These are phyloP conservation scores for Solanum sejunctum DNA, from an alignment of 257 asterid genomes.

Conservation along the genomic window DNA sequence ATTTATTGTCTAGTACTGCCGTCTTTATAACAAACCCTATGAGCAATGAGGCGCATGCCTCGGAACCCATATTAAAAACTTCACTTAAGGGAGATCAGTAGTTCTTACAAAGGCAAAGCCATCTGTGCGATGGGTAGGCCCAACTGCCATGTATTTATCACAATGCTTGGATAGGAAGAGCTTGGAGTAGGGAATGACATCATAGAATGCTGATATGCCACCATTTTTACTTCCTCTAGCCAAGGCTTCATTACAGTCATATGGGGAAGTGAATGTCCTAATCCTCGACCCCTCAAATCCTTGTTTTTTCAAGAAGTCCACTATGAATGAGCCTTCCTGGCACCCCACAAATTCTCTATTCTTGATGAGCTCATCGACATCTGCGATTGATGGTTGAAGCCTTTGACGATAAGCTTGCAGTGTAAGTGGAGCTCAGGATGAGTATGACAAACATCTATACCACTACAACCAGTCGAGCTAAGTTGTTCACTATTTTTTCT, in stretches of 20 bases:
- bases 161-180: neutral
- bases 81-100: neutral
- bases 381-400: neutral
- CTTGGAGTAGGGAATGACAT: conserved; percentile 1
- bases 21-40: neutral
- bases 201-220: conserved; percentile 1
- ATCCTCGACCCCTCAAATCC: neutral
- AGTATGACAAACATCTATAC: neutral
- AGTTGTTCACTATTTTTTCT: neutral
- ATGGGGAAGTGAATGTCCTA: neutral
- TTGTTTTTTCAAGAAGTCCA: neutral
- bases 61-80: neutral
- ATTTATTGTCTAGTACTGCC: neutral
- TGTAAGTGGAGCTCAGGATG: neutral
- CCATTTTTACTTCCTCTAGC: neutral
- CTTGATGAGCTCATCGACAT: neutral
- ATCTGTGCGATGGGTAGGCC: neutral
- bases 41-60: neutral
- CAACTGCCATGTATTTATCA: neutral
- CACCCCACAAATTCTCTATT: neutral
- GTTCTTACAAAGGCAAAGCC: conserved; percentile 1
- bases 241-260: neutral
- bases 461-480: conserved; percentile 2
- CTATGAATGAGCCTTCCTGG: neutral
- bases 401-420: neutral